phyloP scores from a whole-genome alignment of 306 rosid genomes.

The Rosa persica region DNA sequence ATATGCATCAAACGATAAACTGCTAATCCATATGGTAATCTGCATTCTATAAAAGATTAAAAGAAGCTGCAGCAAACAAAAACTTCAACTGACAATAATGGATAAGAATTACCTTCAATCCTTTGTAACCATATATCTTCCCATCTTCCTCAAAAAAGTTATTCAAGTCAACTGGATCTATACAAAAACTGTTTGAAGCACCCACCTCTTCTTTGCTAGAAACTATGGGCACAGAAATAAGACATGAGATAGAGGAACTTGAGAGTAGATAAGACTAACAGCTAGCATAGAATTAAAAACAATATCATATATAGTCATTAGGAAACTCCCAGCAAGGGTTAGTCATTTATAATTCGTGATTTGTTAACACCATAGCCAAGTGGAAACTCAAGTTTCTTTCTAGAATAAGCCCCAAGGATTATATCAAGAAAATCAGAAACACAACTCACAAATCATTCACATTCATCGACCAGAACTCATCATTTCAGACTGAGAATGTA shows the following conservation, averaged over 20 bases:
- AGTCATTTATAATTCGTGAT: not conserved
- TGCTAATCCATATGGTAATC: conserved; percentile 85
- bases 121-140: conserved; percentile 81
- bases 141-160: conserved; percentile 71
- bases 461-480: not conserved
- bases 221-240: conserved; percentile 38
- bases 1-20: conserved; percentile 68
- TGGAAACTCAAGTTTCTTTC: not conserved
- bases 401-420: not conserved
- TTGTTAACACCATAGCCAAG: not conserved
- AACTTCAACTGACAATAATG: not conserved
- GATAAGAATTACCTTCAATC: conserved; percentile 56
- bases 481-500: not conserved
- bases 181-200: conserved; percentile 40
- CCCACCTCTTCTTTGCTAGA: conserved; percentile 69
- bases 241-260: not conserved
- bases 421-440: not conserved
- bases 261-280: not conserved
- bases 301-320: not conserved
- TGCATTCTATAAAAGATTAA: conserved; percentile 28
- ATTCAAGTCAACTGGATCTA: conserved; percentile 72
- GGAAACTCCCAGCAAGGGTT: not conserved
- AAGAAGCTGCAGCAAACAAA: not conserved
- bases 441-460: not conserved
- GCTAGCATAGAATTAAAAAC: not conserved